Evolutionary conservation across 345 rosid genomes (phyloP).

Genomic region (Gossypium australe): DNA sequence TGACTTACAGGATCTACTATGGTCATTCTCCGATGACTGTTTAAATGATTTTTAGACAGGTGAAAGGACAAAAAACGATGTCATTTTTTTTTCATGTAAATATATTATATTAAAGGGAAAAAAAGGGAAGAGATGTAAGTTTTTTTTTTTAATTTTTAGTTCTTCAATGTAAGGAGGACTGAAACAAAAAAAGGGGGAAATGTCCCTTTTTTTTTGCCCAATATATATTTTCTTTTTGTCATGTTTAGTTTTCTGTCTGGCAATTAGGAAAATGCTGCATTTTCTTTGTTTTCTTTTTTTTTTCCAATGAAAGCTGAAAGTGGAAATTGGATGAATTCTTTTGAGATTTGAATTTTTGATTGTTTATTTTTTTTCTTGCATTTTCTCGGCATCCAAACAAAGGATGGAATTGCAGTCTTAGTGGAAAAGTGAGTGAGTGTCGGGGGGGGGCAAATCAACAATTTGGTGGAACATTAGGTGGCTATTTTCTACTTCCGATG

Average conservation of each 20-base stretch:
- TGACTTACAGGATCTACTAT: background rate
- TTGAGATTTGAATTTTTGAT: background rate
- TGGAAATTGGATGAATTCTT: background rate
- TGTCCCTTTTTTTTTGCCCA: background rate
- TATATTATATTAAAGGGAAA: background rate
- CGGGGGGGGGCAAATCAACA: background rate
- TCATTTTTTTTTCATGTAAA: background rate
- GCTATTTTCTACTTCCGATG: background rate
- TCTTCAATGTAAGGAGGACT: background rate
- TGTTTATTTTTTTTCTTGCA: background rate
- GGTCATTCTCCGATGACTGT: background rate
- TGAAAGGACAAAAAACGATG: background rate
- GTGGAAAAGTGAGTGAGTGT: background rate
- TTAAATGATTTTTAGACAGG: background rate
- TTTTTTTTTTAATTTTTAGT: background rate
- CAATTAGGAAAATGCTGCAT: background rate
- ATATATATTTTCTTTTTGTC: background rate
- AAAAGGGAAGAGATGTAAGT: background rate
- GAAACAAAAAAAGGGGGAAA: background rate
- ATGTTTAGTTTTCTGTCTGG: background rate
- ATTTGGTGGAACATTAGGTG: background rate
- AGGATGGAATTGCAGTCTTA: background rate
- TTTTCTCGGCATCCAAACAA: background rate
- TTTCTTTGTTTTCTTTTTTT: background rate
- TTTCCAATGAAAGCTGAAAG: background rate